These are phyloP conservation scores for Mycena alexandri DNA, from an alignment of 768 basidiomycete genomes.

Conservation along the genomic window DNA sequence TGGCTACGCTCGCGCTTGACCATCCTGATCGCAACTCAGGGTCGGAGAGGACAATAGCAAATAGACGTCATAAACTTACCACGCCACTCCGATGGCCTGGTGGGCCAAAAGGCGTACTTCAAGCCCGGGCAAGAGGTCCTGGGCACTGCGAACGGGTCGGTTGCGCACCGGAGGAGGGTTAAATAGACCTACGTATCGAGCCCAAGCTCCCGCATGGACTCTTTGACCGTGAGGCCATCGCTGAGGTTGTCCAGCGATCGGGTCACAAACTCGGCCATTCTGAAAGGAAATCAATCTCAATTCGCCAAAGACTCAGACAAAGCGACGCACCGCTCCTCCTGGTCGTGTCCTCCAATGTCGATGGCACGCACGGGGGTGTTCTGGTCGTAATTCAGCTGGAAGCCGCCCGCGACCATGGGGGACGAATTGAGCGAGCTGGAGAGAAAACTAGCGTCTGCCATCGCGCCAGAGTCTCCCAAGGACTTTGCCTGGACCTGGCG, in stretches of 20 bases:
- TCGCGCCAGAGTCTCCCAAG: conserved; percentile 5
- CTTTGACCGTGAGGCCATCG: conserved; percentile 64
- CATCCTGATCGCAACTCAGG: conserved; percentile 64
- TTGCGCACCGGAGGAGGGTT: background rate
- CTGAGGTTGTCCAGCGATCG: conserved; percentile 69
- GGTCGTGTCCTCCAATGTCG: conserved; percentile 72
- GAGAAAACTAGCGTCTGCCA: conserved; percentile 39
- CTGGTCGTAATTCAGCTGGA: conserved; percentile 63
- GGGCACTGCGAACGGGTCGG: conserved; percentile 49
- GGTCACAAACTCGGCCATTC: conserved; percentile 74
- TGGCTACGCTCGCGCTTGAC: conserved; percentile 66
- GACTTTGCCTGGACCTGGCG: conserved; percentile 28
- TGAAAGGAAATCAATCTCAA: conserved; percentile 39
- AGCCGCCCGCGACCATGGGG: conserved; percentile 46
- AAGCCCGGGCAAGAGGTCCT: conserved; percentile 74
- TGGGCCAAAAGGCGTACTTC: conserved; percentile 80
- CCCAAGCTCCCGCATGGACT: conserved; percentile 65
- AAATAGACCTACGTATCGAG: conserved; percentile 59
- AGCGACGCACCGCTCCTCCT: conserved; percentile 58
- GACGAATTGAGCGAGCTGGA: conserved; percentile 36
- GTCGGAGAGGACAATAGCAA: background rate
- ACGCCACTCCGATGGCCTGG: conserved; percentile 82
- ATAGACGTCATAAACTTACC: conserved; percentile 52
- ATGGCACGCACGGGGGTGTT: conserved; percentile 62
- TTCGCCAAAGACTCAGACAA: background rate